Evolutionary conservation across 371 early-diverging fungal species (phyloP).

Genomic region (Fennellomyces sp.): DNA sequence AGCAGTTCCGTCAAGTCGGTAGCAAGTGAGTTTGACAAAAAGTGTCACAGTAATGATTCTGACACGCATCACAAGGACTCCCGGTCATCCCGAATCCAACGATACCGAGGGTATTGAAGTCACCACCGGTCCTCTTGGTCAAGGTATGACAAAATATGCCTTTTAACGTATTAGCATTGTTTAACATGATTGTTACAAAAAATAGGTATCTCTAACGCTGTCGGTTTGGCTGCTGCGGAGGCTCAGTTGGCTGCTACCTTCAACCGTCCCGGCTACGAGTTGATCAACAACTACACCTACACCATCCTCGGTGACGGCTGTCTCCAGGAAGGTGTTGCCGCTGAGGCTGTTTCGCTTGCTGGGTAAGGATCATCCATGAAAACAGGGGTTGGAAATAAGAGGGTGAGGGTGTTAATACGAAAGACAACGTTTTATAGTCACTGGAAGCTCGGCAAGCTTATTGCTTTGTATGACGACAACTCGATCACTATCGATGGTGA

Average conservation of each 20-base stretch:
- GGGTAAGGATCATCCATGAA: conserved; percentile 74
- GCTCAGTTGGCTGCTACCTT: conserved; percentile 90
- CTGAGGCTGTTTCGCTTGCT: conserved; percentile 96
- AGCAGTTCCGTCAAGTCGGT: conserved; percentile 93
- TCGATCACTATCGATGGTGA: conserved; percentile 96
- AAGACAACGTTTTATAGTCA: conserved; percentile 63
- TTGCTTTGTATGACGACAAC: conserved; percentile 98
- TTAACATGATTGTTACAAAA: background rate
- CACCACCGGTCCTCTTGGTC: conserved; percentile 99
- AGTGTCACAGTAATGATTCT: background rate
- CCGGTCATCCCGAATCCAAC: conserved; percentile 95
- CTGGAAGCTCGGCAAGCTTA: conserved; percentile 91
- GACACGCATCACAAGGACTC: conserved; percentile 32
- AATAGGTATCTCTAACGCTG: conserved; percentile 81
- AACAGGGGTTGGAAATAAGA: background rate
- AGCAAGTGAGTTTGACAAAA: conserved; percentile 63
- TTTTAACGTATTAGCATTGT: too few species aligned
- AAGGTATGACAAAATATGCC: conserved; percentile 64
- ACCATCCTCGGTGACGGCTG: conserved; percentile 98
- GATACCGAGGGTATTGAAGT: conserved; percentile 94
- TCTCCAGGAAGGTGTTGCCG: conserved; percentile 98
- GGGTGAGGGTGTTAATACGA: background rate
- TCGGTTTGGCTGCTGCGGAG: conserved; percentile 95
- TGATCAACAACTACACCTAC: conserved; percentile 89
- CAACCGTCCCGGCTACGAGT: conserved; percentile 82